phyloP scores from a whole-genome alignment of 1,284 basidiomycete species.

The Microbotryomycetes sp. region DNA sequence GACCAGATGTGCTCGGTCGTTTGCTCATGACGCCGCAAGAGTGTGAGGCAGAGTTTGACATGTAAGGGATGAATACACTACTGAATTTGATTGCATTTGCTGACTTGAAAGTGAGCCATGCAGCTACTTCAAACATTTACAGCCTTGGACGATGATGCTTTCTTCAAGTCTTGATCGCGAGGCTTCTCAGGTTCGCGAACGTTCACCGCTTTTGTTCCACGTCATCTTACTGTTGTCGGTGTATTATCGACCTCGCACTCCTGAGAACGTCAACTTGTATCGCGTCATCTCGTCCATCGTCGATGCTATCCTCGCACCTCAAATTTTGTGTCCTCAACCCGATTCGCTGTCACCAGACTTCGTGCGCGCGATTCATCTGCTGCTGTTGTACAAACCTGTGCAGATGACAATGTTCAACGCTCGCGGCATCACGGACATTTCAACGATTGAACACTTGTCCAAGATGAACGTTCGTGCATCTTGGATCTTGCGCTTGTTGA shows the following conservation, averaged over 20 bases:
- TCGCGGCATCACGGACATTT: slow-evolving; percentile 15
- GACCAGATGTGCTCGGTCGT: slow-evolving; percentile 23
- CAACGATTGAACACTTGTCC: slow-evolving; percentile 19
- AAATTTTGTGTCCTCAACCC: slow-evolving; percentile 31
- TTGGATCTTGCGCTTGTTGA: slow-evolving; percentile 26
- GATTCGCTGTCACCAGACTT: slow-evolving; percentile 27
- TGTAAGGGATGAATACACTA: too few relatives aligned
- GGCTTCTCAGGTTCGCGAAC: slow-evolving; percentile 16
- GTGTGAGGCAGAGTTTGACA: slow-evolving; percentile 21
- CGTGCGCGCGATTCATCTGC: slow-evolving; percentile 24
- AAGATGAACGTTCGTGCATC: slow-evolving; percentile 31
- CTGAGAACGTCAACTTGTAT: slow-evolving; percentile 21
- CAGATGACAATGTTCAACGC: slow-evolving; percentile 21
- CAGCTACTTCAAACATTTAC: slow-evolving; percentile 24
- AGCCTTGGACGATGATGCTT: slow-evolving; percentile 23
- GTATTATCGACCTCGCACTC: slow-evolving; percentile 27
- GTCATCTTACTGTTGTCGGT: slow-evolving; percentile 27
- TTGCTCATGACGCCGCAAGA: slow-evolving; percentile 20
- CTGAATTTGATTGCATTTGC: too few relatives aligned
- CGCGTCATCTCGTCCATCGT: slow-evolving; percentile 23
- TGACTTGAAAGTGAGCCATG: too few relatives aligned
- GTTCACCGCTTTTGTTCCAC: slow-evolving; percentile 31
- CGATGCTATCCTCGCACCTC: slow-evolving; percentile 27
- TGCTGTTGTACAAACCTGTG: slow-evolving; percentile 30
- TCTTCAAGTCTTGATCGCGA: slow-evolving; percentile 20